A percentile compares a stretch with the other conserved stretches of the same genome.
Conservation (phyloP, 768 basidiomycete genomes). For the Russula virescens region DNA sequence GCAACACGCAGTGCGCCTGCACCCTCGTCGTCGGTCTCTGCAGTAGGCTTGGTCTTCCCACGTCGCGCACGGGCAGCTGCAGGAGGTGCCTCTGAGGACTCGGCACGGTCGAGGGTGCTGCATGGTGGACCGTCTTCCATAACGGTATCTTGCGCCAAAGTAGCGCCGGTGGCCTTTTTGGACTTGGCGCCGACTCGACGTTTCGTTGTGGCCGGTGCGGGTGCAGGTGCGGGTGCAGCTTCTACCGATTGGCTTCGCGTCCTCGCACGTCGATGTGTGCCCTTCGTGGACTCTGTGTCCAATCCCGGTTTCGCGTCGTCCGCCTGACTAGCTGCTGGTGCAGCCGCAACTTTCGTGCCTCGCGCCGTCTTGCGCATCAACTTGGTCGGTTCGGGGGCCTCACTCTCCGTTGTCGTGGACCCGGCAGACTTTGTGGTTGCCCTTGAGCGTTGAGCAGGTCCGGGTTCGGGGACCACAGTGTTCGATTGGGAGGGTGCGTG, state of each 20-base stretch:
- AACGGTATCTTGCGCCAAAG: conserved; percentile 21
- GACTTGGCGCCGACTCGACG: conserved; percentile 24
- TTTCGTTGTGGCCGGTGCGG: conserved; percentile 9
- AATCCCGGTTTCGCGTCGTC: conserved; percentile 7
- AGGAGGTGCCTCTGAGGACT: conserved; percentile 12
- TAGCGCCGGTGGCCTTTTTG: conserved; percentile 18
- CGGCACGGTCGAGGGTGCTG: conserved; percentile 13
- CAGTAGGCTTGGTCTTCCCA: conserved; percentile 8
- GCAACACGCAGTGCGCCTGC: conserved; percentile 9
- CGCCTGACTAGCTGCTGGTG: conserved; percentile 17
- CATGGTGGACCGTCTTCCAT: conserved; percentile 1
- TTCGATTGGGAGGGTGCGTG: conserved; percentile 1
- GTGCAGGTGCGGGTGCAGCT: conserved; percentile 5
- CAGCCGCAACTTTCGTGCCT: conserved; percentile 5
- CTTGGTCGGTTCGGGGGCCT: conserved; percentile 12
- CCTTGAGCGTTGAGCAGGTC: conserved; percentile 28
- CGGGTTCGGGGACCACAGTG: neutral
- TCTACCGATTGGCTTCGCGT: conserved; percentile 17
- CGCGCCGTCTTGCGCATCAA: conserved; percentile 15
- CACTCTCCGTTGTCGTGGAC: conserved; percentile 17
- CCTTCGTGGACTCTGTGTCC: conserved; percentile 16
- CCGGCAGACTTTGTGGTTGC: conserved; percentile 23
- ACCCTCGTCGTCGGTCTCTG: conserved; percentile 9
- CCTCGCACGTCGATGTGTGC: conserved; percentile 17
- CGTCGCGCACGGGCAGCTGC: conserved; percentile 7